Evolutionary conservation across 768 basidiomycete species (phyloP), one percentile per base, ranked within the genome.

Genomic region (Kwoniella botswanensis): DNA sequence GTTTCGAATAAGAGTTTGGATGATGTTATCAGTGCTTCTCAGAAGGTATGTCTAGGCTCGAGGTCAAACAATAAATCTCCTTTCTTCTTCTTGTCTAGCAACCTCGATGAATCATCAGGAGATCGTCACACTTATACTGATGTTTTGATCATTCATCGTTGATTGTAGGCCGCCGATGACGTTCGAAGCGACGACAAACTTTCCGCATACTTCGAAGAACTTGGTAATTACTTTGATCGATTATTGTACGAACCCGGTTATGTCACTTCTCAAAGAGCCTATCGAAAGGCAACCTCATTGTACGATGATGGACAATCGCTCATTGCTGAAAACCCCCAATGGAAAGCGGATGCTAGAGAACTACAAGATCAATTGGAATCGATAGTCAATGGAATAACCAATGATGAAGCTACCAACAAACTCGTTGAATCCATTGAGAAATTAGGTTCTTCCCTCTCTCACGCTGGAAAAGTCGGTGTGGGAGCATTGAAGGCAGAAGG

Each of bases 221-320:
- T 84, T 58, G 81, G 75, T 15, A 58, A 71, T 13, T 83, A 79
- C 72, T 29, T 84, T 61, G 82, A 85, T 42, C 79, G 84, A 13
- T 60, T 82, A 18, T 70, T 85, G 60, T 79, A 84, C 73, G 81
- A 84, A 46, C 78, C 82, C 21, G 83, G 83, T 15, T 85, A 85
- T 78, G 78, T 83, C 52, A 79, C 79, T n/a, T 82, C 80, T 11
- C 79, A 80, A 68, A 75, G 76, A 62, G 84, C 84, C 11, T 82
- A 82, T 69, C 76, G 84, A 29, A 79, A 83, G 61, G 83, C 82
- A 17, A 80, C 79, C 22, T 72, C 75, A 15, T 77, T 85, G 24
- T 84, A 83, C 77, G 82, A 85, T 70, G 82, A 83, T 63, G 84
- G 83, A 5, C 81, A 85, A 62, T 78, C 78, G 0, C 78, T 85